phyloP scores from a whole-genome alignment of 1,284 basidiomycete genomes.

The Puccinia horiana region DNA sequence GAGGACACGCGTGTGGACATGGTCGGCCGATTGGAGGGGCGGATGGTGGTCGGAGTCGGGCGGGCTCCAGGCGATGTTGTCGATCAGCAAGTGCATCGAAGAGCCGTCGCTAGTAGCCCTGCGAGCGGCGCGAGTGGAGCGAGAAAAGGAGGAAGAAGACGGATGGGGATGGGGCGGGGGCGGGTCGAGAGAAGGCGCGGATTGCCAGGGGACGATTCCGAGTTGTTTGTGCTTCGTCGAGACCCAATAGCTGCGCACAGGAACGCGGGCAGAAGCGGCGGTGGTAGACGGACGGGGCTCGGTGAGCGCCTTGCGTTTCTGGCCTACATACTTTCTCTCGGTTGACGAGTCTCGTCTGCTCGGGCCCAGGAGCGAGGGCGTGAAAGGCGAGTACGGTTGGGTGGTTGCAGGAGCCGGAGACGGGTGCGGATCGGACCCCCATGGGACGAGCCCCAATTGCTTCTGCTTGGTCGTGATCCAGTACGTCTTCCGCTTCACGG shows the following conservation, averaged over 20 bases:
- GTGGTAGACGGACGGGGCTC: not conserved
- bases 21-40: too few species aligned
- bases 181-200: not conserved
- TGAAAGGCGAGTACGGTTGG: slow-evolving; percentile 26
- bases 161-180: not conserved
- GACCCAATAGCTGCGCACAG: slow-evolving; percentile 31
- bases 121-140: too few species aligned
- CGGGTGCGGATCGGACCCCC: slow-evolving; percentile 11
- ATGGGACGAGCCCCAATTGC: slow-evolving; percentile 34
- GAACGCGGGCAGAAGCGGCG: not conserved
- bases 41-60: not conserved
- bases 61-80: not conserved
- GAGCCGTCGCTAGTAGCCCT: not conserved
- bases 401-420: not conserved
- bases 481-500: slow-evolving; percentile 36
- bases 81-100: not conserved
- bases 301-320: not conserved
- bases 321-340: not conserved
- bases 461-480: slow-evolving; percentile 46
- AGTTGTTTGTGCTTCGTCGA: slow-evolving; percentile 41
- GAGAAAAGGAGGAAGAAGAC: too few species aligned
- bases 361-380: slow-evolving; percentile 33
- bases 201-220: slow-evolving; percentile 33
- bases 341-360: not conserved
- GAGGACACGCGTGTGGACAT: too few species aligned